Base-by-base conservation (phyloP, 2,329 filamentous ascomycete genomes). In the Cladorrhinum sp. region DNA sequence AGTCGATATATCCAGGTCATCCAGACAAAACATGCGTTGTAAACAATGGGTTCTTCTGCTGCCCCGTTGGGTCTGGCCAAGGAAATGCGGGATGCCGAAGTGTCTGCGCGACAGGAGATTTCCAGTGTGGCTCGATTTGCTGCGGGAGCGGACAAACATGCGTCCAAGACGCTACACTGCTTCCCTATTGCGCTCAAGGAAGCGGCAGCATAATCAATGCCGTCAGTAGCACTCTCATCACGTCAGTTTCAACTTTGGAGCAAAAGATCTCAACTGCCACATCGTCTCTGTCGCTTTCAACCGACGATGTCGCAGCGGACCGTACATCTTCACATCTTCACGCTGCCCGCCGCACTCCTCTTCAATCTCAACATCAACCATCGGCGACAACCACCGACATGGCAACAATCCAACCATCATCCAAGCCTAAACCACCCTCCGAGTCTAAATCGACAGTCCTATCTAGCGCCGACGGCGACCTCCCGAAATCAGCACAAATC, bases 71-170 rank as follows among this genome's bases (percentile, higher is more conserved):
- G 13, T 27, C 55, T n/a, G 63, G 54, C 5, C 59, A 56, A 6
- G 57, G 48, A 27, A 27, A 27, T 1, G 50, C 49, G 2, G 62
- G 65, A 2, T 66, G 65, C 22, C 22, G 53, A 18, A 56, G 65
- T 13, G 64, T 64, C 24, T 66, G 65, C 55, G 59, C 62, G 2
- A 32, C 22, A 2, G 65, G 64, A 12, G 65, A 66, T 36, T 65
- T 66, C 57, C 53, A 64, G 41, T 66, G 65, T 50, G 65, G 64
- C 9, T 60, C 58, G 53, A 58, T 65, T 27, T 65, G 65, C 38
- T 66, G 64, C 29, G 64, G 63, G 4, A 23, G 58, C 13, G 59
- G 57, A 10, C 65, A 66, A 51, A 60, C 62, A 3, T 66, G 63
- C 36, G 56, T 55, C 36, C 60, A 62, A 1, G 56, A 22, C n/a